Conservation (phyloP, 805 yeast genomes). For the Tetrapisispora phaffii region DNA sequence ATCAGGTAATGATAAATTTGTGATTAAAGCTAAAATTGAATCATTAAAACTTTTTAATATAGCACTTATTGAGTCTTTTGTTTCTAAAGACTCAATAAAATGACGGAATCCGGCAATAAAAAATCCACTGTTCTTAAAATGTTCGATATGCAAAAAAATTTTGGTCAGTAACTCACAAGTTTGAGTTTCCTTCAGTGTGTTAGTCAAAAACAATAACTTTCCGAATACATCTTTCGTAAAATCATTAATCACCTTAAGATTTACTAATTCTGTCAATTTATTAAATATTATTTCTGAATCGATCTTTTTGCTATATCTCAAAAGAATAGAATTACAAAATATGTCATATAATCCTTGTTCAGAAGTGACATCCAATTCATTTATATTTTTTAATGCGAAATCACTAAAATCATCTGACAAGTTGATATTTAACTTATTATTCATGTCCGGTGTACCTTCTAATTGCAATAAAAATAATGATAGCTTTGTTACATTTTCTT, state of each 20-base stretch:
- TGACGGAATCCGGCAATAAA: conserved; percentile 31
- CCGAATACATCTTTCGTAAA: conserved; percentile 38
- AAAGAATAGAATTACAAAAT: conserved; percentile 43
- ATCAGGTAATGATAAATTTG: conserved; percentile 40
- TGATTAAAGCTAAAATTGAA: conserved; percentile 11
- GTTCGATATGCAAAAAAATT: conserved; percentile 18
- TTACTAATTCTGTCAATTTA: not conserved
- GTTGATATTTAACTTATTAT: conserved; percentile 26
- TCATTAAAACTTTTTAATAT: not conserved
- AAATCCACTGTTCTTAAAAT: conserved; percentile 29
- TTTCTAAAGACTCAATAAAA: conserved; percentile 6
- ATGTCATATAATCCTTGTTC: conserved; percentile 29
- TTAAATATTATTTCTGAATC: conserved; percentile 1
- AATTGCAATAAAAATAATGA: conserved; percentile 36
- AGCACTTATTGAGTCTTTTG: not conserved
- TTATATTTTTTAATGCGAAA: conserved; percentile 5
- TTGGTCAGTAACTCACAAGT: conserved; percentile 9
- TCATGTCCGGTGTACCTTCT: conserved; percentile 23
- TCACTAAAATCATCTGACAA: conserved; percentile 21
- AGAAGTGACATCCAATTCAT: conserved; percentile 3
- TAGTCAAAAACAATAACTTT: conserved; percentile 29
- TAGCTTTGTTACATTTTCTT: conserved; percentile 28
- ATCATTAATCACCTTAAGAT: conserved; percentile 3
- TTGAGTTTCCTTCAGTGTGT: conserved; percentile 18
- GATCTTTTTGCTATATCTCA: conserved; percentile 30